Percentiles rank a stretch among this genome's conserved stretches.
phyloP scores from a whole-genome alignment of 345 rosid genomes.

The Syzygium aromaticum region DNA sequence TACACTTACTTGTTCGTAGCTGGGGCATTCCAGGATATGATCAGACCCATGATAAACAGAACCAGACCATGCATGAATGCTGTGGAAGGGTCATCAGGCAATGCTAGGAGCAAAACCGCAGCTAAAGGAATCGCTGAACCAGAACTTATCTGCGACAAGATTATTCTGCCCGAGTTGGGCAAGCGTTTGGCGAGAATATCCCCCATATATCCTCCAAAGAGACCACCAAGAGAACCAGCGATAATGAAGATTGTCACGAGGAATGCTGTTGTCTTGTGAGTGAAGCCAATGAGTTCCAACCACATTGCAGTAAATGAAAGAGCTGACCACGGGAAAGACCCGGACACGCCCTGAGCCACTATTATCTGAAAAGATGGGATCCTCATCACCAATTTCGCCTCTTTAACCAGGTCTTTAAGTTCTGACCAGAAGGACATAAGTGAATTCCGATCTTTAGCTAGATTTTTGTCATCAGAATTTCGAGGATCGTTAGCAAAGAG shows the following conservation, averaged over 20 bases:
- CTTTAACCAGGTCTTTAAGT: constrained; percentile 40
- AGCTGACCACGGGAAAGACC: constrained; percentile 90
- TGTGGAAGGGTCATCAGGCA: constrained; percentile 78
- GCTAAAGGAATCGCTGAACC: constrained; percentile 80
- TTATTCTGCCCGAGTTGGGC: constrained; percentile 77
- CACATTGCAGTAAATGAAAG: constrained; percentile 82
- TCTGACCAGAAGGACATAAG: constrained; percentile 40
- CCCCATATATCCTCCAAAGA: constrained; percentile 84
- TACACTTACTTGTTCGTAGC: constrained; percentile 83
- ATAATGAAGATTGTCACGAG: constrained; percentile 45
- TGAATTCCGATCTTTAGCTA: constrained; percentile 18
- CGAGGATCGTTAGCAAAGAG: constrained; percentile 63
- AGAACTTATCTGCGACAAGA: constrained; percentile 79
- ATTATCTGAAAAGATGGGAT: constrained; percentile 73
- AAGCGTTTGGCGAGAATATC: constrained; percentile 45
- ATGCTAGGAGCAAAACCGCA: constrained; percentile 60
- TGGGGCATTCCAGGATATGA: constrained; percentile 78
- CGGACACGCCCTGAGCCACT: constrained; percentile 83
- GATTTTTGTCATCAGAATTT: constrained; percentile 7
- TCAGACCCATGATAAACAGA: constrained; percentile 48
- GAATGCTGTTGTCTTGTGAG: constrained; percentile 57
- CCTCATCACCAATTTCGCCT: constrained; percentile 46
- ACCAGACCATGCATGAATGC: constrained; percentile 43
- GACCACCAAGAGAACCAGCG: constrained; percentile 64
- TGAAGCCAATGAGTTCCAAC: constrained; percentile 83